A percentile compares a stretch with the other conserved stretches of the same genome.
Conservation (phyloP, 306 rosid genomes). For the barrel medic (Medicago truncatula) region DNA sequence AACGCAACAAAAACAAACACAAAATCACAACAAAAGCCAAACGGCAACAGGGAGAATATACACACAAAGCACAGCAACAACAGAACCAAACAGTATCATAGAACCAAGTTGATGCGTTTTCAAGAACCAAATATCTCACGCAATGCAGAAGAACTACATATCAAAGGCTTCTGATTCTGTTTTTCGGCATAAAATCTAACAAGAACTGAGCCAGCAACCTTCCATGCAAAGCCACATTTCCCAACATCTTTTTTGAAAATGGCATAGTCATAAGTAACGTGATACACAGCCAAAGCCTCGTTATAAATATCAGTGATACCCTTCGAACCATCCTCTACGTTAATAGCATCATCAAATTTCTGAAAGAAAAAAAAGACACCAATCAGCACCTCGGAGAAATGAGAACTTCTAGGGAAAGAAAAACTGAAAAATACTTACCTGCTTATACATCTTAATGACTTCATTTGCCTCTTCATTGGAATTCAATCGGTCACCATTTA, state of each 20-base stretch:
- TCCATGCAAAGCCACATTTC: conserved; percentile 67
- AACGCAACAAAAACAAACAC: no score
- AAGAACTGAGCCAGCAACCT: conserved; percentile 68
- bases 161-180: conserved; percentile 39
- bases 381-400: conserved; percentile 19
- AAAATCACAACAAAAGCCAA: no score
- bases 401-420: conserved; percentile 7
- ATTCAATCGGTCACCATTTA: not conserved
- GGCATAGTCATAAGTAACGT: conserved; percentile 57
- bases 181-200: conserved; percentile 33
- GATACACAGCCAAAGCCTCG: conserved; percentile 71
- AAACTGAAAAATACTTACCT: conserved; percentile 43
- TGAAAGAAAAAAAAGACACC: conserved; percentile 15
- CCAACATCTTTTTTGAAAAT: accelerated
- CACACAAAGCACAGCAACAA: no score
- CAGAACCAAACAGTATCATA: no score
- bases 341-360: conserved; percentile 59
- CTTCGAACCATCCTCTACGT: conserved; percentile 52
- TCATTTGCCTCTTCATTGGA: conserved; percentile 48
- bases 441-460: conserved; percentile 52
- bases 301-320: conserved; percentile 46
- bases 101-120: not conserved
- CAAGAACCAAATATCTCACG: conserved; percentile 51
- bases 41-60: no score
- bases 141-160: conserved; percentile 46